Percentiles rank a stretch among this genome's conserved stretches.
These are phyloP conservation scores for Thuidium tamariscinum DNA, from an alignment of 225 moss, liverwort and hornwort species.

Conservation along the genomic window DNA sequence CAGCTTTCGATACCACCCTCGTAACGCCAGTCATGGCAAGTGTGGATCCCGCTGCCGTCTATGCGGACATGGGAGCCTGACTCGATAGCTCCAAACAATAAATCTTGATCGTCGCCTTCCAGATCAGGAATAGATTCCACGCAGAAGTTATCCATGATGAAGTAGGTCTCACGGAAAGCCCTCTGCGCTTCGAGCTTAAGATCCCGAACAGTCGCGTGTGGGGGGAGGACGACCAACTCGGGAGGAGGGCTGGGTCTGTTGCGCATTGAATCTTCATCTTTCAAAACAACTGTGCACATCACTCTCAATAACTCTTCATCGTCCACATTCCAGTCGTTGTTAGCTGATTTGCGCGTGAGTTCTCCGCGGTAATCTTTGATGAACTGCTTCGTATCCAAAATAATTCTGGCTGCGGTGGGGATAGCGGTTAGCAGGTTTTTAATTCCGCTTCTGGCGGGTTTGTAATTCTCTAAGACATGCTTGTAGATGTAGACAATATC, in stretches of 20 bases:
- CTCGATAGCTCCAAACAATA: constrained; percentile 85
- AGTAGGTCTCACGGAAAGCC: constrained; percentile 95
- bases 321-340: constrained; percentile 97
- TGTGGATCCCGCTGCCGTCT: constrained; percentile 76
- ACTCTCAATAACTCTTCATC: constrained; percentile 91
- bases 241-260: constrained; percentile 93
- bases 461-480: constrained; percentile 93
- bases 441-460: constrained; percentile 81
- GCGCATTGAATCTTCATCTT: constrained; percentile 69
- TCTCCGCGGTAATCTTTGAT: constrained; percentile 98
- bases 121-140: constrained; percentile 88
- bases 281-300: constrained; percentile 89
- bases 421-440: constrained; percentile 87
- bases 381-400: constrained; percentile 93
- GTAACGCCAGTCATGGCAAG: constrained; percentile 94
- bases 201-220: constrained; percentile 90
- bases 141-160: constrained; percentile 80
- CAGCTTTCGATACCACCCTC: constrained; percentile 98
- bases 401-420: constrained; percentile 89
- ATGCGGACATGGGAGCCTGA: constrained; percentile 83
- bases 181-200: constrained; percentile 89
- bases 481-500: constrained; percentile 97
- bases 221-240: constrained; percentile 88
- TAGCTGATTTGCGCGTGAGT: constrained; percentile 83
- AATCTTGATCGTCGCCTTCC: constrained; percentile 78